Evolutionary conservation across 2,329 filamentous ascomycete species (phyloP).

Genomic region (Nigrospora sphaerica): DNA sequence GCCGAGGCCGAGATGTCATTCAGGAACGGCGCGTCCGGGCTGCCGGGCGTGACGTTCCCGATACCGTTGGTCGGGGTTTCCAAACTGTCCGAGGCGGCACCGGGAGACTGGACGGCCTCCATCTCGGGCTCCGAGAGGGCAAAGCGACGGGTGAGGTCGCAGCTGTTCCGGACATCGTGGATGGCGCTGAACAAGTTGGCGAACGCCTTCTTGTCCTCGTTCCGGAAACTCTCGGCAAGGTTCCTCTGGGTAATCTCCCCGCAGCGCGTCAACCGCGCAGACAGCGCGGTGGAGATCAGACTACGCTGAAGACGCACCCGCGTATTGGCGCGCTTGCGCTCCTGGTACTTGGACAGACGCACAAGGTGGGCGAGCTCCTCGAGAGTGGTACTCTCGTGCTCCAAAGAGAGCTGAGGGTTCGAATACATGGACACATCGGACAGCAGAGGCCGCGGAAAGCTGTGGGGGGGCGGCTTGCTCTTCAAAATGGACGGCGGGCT

Average conservation of each 20-base stretch:
- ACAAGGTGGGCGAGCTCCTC: slow-evolving; percentile 74
- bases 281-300: slow-evolving; percentile 67
- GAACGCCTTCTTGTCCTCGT: slow-evolving; percentile 74
- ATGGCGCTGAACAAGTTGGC: slow-evolving; percentile 68
- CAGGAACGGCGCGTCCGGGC: slow-evolving; percentile 47
- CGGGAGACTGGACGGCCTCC: slow-evolving; percentile 49
- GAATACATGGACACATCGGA: slow-evolving; percentile 61
- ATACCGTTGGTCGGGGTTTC: slow-evolving; percentile 38
- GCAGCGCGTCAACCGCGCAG: slow-evolving; percentile 65
- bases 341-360: slow-evolving; percentile 71
- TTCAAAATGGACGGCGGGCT: slow-evolving; percentile 23
- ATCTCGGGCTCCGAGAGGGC: slow-evolving; percentile 67
- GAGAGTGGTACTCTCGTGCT: slow-evolving; percentile 61
- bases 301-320: slow-evolving; percentile 67
- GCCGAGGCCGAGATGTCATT: slow-evolving; percentile 71
- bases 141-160: slow-evolving; percentile 64
- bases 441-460: slow-evolving; percentile 48
- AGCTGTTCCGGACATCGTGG: slow-evolving; percentile 72
- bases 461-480: slow-evolving; percentile 34
- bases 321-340: slow-evolving; percentile 69
- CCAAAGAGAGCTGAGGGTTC: slow-evolving; percentile 51
- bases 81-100: slow-evolving; percentile 41
- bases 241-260: slow-evolving; percentile 69
- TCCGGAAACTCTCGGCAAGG: slow-evolving; percentile 70
- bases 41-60: slow-evolving; percentile 22